These are phyloP conservation scores for Kernera saxatilis DNA, from an alignment of 345 rosid genomes.

Conservation along the genomic window DNA sequence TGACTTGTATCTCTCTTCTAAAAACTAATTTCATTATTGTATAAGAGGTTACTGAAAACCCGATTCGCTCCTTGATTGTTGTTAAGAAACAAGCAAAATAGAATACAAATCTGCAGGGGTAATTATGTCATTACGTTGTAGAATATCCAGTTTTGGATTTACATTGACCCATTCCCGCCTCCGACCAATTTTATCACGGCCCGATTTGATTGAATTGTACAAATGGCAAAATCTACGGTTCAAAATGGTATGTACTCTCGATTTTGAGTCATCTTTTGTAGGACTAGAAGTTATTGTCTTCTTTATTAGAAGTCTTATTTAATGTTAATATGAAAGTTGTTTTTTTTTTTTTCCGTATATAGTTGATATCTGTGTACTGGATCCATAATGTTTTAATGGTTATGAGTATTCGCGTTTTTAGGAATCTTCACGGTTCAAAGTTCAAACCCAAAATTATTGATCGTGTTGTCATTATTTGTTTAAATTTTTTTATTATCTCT, in stretches of 20 bases:
- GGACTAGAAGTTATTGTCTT: constrained; percentile 9
- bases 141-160: neutral
- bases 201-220: neutral
- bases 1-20: neutral
- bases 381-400: no score
- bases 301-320: neutral
- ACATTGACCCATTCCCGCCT: constrained; percentile 21
- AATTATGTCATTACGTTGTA: neutral
- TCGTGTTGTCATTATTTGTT: no score
- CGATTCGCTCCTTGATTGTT: neutral
- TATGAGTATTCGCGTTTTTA: no score
- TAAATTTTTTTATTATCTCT: no score
- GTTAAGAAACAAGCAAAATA: neutral
- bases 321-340: no score
- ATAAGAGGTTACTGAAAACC: neutral
- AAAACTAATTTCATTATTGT: neutral
- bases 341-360: no score
- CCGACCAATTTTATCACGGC: constrained; percentile 9
- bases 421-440: no score
- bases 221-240: neutral
- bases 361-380: no score
- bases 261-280: neutral
- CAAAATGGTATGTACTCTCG: neutral
- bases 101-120: neutral
- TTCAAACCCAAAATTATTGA: no score